These are phyloP conservation scores for Ricinus communis DNA, from an alignment of 345 rosid genomes.

Conservation along the genomic window DNA sequence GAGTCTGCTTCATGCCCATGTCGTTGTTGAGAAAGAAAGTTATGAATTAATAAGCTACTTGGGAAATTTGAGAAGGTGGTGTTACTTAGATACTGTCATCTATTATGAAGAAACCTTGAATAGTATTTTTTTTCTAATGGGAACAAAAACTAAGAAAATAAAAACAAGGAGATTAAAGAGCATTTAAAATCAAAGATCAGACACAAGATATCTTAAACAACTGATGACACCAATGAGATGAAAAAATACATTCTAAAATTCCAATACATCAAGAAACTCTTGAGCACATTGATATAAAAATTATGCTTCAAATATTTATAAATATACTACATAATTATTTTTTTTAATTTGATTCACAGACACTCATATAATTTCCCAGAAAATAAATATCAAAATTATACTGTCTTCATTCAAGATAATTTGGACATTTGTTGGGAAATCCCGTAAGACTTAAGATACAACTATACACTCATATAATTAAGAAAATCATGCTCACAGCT, in stretches of 20 bases:
- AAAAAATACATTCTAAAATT: not conserved
- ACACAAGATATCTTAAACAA: not conserved
- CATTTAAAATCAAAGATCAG: not conserved
- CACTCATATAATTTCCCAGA: not conserved
- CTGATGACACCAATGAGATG: not conserved
- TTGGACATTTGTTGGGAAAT: conserved; percentile 6
- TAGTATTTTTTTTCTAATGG: not conserved
- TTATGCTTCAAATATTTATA: not conserved
- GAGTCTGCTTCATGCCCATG: not conserved
- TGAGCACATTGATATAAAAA: not conserved
- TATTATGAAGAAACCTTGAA: not conserved
- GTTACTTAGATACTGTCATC: not conserved
- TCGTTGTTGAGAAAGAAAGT: not conserved
- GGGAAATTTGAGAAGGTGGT: not conserved
- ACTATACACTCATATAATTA: conserved; percentile 10
- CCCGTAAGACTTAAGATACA: conserved; percentile 3
- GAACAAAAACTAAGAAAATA: not conserved
- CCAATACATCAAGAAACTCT: not conserved
- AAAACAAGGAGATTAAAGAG: not conserved
- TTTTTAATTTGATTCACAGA: not conserved
- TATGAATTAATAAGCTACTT: not conserved
- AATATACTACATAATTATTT: not conserved
- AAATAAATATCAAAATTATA: not conserved
- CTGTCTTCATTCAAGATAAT: not conserved
- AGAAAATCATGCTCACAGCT: not conserved